phyloP scores from a whole-genome alignment of 306 rosid genomes.

The Rosa lucieae region DNA sequence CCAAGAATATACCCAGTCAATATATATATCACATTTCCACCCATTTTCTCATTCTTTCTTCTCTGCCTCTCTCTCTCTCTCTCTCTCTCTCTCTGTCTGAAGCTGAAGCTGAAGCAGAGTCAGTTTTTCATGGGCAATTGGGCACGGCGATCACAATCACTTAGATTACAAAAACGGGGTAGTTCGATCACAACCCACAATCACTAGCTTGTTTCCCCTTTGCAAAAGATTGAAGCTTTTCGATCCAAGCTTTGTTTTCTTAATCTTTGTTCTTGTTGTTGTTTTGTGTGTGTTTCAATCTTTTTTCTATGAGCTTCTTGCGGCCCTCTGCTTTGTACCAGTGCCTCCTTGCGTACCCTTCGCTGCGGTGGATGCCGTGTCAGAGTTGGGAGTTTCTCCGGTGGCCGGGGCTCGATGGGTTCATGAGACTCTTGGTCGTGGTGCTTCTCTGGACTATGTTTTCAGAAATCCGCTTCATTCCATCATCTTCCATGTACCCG shows the following conservation, averaged over 20 bases:
- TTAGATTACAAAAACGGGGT: neutral
- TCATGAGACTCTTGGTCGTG: constrained; percentile 60
- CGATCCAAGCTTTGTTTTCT: neutral
- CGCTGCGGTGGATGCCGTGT: constrained; percentile 71
- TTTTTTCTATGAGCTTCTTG: constrained; percentile 56
- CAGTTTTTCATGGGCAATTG: constrained; percentile 11
- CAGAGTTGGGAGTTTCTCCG: constrained; percentile 78
- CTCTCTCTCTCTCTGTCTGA: constrained; percentile 3
- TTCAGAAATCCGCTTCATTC: constrained; percentile 70
- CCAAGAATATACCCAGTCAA: constrained; percentile 1
- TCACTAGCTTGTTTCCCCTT: constrained; percentile 14
- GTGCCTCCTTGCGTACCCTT: constrained; percentile 38
- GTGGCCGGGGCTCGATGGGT: constrained; percentile 80
- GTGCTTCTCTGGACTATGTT: constrained; percentile 68
- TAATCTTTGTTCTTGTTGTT: neutral
- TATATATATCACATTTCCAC: neutral
- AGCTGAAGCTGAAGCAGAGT: constrained; percentile 19
- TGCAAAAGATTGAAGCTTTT: constrained; percentile 9
- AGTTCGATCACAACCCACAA: constrained; percentile 12
- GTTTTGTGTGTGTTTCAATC: constrained; percentile 16
- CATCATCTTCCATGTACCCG: constrained; percentile 85
- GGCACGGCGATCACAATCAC: constrained; percentile 24
- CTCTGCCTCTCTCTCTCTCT: neutral
- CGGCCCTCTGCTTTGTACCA: constrained; percentile 59
- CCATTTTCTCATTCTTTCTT: neutral